A percentile compares a stretch with the other conserved stretches of the same genome.
Conservation (phyloP, 441 rosid genomes). For the Adansonia madagascariensis region DNA sequence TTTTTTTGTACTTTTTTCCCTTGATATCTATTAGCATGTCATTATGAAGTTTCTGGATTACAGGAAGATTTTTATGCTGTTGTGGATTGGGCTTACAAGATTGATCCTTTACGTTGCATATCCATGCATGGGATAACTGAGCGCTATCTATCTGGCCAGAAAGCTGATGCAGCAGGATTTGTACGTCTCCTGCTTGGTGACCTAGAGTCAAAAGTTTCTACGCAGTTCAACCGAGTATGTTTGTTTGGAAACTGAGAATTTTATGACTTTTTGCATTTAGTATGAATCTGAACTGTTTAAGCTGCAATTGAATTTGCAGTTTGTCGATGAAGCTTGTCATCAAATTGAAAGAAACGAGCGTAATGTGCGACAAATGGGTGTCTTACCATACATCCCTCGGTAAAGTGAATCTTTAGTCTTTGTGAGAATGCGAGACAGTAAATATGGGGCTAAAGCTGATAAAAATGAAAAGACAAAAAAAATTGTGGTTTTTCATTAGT, state of each 20-base stretch:
- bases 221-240: slow-evolving; percentile 90
- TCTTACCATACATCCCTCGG: slow-evolving; percentile 92
- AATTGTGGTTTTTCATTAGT: not conserved
- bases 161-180: slow-evolving; percentile 99
- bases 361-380: slow-evolving; percentile 82
- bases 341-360: slow-evolving; percentile 96
- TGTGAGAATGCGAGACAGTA: not conserved
- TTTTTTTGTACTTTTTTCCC: not conserved
- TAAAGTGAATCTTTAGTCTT: slow-evolving; percentile 32
- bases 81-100: slow-evolving; percentile 99
- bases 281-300: slow-evolving; percentile 27
- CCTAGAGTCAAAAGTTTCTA: slow-evolving; percentile 85
- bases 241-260: slow-evolving; percentile 23
- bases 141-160: slow-evolving; percentile 93
- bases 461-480: not conserved
- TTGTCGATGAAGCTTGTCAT: slow-evolving; percentile 97
- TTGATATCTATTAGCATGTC: not conserved
- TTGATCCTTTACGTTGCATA: slow-evolving; percentile 96
- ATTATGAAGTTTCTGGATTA: slow-evolving; percentile 32
- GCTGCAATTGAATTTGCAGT: slow-evolving; percentile 51
- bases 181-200: slow-evolving; percentile 97
- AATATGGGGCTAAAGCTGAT: not conserved
- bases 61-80: slow-evolving; percentile 99
- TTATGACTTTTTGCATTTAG: slow-evolving; percentile 6
- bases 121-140: slow-evolving; percentile 99